These are phyloP conservation scores for Somion occarium DNA, from an alignment of 1,284 basidiomycete species.

Conservation along the genomic window DNA sequence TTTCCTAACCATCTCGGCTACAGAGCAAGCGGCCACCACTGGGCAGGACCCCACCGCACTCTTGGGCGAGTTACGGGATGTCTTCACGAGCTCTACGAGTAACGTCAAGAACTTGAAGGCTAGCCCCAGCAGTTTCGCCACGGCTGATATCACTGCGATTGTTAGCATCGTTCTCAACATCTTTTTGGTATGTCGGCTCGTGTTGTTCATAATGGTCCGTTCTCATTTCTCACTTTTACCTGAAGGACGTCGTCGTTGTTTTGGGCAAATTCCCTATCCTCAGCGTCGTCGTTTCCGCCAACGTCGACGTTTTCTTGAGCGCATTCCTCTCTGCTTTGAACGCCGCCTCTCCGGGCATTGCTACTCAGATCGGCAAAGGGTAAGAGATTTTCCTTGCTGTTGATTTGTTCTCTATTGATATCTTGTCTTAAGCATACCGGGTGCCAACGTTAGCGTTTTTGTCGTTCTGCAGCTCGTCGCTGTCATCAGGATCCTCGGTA, in stretches of 20 bases:
- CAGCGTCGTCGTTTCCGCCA: neutral
- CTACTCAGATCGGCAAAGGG: conserved; percentile 2
- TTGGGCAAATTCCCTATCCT: conserved; percentile 5
- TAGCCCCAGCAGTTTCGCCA: neutral
- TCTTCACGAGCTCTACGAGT: neutral
- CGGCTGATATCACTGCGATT: conserved; percentile 1
- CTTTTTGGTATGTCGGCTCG: neutral
- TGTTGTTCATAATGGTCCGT: neutral
- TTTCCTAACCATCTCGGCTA: neutral
- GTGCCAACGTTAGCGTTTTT: conserved; percentile 1
- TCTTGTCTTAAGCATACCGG: neutral
- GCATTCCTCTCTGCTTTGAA: conserved; percentile 5
- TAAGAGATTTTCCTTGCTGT: too few relatives aligned
- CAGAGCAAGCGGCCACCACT: neutral
- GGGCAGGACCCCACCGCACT: neutral
- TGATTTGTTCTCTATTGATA: neutral
- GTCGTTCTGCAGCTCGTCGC: conserved; percentile 3
- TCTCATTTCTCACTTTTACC: neutral
- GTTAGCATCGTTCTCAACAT: conserved; percentile 2
- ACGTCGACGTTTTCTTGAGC: conserved; percentile 6
- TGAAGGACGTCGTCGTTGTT: neutral
- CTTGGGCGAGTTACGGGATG: neutral
- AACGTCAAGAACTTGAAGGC: neutral
- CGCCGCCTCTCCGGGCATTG: neutral
- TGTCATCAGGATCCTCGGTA: conserved; percentile 1